Percentiles rank a stretch among this genome's conserved stretches.
Conservation (phyloP, 1,139 yeast genomes). For the Protomyces inouyei region DNA sequence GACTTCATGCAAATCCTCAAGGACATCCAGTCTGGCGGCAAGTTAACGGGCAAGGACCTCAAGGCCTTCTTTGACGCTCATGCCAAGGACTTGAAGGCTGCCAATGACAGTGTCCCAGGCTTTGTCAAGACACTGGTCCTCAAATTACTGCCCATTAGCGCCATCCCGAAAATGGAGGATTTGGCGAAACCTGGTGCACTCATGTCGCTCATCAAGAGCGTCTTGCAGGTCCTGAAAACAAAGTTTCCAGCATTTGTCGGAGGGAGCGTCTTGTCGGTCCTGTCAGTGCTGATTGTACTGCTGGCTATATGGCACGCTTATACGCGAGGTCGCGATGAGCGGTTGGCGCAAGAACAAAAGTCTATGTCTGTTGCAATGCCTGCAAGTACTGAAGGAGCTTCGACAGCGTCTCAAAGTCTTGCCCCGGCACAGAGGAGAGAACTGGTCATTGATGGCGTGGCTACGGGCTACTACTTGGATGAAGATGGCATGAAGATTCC, state of each 20-base stretch:
- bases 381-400: neutral
- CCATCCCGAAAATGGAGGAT: constrained; percentile 17
- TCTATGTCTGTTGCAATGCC: neutral
- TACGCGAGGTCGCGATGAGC: constrained; percentile 23
- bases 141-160: constrained; percentile 12
- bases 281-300: constrained; percentile 21
- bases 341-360: constrained; percentile 8
- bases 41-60: constrained; percentile 18
- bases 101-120: constrained; percentile 21
- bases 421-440: constrained; percentile 6
- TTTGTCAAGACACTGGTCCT: constrained; percentile 23
- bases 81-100: constrained; percentile 17
- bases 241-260: constrained; percentile 23
- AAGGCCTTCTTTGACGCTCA: constrained; percentile 9
- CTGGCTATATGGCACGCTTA: constrained; percentile 18
- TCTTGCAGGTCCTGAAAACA: constrained; percentile 13
- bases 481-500: constrained; percentile 24
- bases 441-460: constrained; percentile 12
- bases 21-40: constrained; percentile 21
- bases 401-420: neutral
- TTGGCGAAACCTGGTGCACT: constrained; percentile 25
- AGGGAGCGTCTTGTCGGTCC: constrained; percentile 16
- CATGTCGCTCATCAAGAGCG: constrained; percentile 17
- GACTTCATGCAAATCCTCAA: constrained; percentile 22
- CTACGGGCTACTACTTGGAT: constrained; percentile 7